These are phyloP conservation scores for Amanita jacksonii DNA, from an alignment of 768 basidiomycete genomes.

Conservation along the genomic window DNA sequence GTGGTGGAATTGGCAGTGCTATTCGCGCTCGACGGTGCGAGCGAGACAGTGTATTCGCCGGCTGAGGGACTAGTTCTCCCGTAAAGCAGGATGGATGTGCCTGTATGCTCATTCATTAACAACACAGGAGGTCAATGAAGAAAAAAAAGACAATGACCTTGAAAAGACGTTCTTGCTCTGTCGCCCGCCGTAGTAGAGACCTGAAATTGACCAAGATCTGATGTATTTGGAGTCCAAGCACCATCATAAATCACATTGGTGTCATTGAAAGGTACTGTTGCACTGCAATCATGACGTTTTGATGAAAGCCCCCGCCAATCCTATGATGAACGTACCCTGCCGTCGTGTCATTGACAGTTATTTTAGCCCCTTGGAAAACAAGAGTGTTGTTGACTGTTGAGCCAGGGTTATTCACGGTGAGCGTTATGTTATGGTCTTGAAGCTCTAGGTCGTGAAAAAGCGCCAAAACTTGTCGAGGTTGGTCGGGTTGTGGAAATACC, in stretches of 20 bases:
- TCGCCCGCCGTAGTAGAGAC: conserved; percentile 35
- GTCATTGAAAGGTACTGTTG: conserved; percentile 31
- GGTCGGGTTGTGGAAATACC: conserved; percentile 16
- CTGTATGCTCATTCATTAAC: conserved; percentile 28
- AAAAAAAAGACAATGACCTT: conserved; percentile 27
- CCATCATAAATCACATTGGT: conserved; percentile 42
- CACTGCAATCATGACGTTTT: conserved; percentile 13
- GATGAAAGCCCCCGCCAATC: background rate
- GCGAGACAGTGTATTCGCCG: conserved; percentile 47
- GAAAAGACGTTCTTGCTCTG: conserved; percentile 31
- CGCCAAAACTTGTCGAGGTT: conserved; percentile 35
- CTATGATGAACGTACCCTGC: background rate
- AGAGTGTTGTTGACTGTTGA: conserved; percentile 14
- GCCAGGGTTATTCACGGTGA: conserved; percentile 20
- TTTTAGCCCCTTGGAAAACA: conserved; percentile 47
- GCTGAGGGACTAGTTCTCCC: conserved; percentile 51
- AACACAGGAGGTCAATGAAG: background rate
- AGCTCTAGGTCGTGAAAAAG: conserved; percentile 37
- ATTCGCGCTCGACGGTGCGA: background rate
- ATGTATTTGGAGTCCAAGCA: conserved; percentile 34
- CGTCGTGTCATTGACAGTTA: conserved; percentile 20
- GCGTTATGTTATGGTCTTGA: conserved; percentile 42
- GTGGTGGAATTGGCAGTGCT: conserved; percentile 22
- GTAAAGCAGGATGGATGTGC: conserved; percentile 48
- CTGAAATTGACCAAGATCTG: conserved; percentile 21